These are phyloP conservation scores for Apiospora hydei DNA, from an alignment of 2,329 filamentous ascomycete species.

Conservation along the genomic window DNA sequence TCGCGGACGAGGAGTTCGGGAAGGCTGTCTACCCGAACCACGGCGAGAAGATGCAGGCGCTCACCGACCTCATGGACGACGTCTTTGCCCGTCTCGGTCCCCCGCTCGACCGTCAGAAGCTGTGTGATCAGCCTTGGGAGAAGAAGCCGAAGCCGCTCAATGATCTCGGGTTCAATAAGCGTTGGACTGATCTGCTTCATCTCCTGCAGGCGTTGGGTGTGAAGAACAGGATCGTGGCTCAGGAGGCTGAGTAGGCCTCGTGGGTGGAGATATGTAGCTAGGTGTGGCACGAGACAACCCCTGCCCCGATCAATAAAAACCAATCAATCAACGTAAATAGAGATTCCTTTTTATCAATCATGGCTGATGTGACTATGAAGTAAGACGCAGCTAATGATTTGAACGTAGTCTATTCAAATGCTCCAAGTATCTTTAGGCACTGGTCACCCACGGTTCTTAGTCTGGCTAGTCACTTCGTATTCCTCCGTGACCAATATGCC, in stretches of 20 bases:
- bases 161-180: background rate
- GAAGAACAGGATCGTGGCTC: background rate
- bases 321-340: background rate
- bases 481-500: conserved; percentile 1
- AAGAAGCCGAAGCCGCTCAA: background rate
- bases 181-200: background rate
- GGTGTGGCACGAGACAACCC: background rate
- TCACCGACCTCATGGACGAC: conserved; percentile 1
- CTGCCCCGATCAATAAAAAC: background rate
- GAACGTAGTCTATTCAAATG: no score
- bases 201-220: background rate
- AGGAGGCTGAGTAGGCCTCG: background rate
- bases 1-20: background rate
- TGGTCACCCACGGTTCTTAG: no score
- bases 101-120: background rate
- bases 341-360: no score
- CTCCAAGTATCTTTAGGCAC: no score
- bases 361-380: no score
- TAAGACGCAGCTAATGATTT: no score
- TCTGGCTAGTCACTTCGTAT: background rate
- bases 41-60: background rate
- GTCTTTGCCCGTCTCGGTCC: background rate
- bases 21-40: background rate
- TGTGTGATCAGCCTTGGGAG: background rate
- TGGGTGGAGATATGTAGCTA: background rate